These are phyloP conservation scores for Sungouiozyma ichnusensis DNA, from an alignment of 805 yeast genomes.

Conservation along the genomic window DNA sequence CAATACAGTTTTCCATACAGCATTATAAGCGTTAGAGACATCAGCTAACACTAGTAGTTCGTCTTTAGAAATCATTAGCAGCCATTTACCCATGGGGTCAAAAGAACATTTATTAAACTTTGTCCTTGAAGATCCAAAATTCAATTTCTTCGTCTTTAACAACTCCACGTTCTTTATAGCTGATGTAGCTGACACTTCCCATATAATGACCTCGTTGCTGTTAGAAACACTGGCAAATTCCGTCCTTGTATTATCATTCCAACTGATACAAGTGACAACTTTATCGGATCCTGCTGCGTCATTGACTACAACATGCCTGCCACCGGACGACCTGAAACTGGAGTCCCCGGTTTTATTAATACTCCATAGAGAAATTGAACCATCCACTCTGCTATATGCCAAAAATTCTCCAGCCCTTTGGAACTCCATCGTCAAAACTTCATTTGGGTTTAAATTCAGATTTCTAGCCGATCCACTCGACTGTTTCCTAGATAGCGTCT, in stretches of 20 bases:
- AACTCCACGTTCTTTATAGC: conserved; percentile 4
- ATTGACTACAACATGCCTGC: conserved; percentile 8
- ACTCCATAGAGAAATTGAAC: conserved; percentile 23
- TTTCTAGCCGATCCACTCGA: conserved; percentile 14
- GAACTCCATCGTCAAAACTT: conserved; percentile 17
- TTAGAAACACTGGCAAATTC: conserved; percentile 20
- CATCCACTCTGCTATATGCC: conserved; percentile 25
- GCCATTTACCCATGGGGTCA: conserved; percentile 37
- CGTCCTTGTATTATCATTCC: conserved; percentile 16
- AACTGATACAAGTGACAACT: conserved; percentile 15
- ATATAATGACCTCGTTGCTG: conserved; percentile 14
- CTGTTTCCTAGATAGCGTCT: conserved; percentile 9
- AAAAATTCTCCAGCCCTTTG: conserved; percentile 19
- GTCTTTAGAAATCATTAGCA: conserved; percentile 36
- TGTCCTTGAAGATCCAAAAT: conserved; percentile 5
- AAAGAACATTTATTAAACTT: conserved; percentile 24
- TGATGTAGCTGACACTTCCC: conserved; percentile 15
- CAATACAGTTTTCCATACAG: conserved; percentile 6
- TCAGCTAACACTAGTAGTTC: conserved; percentile 31
- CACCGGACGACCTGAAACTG: conserved; percentile 1
- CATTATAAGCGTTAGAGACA: conserved; percentile 12
- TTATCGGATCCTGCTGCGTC: conserved; percentile 15
- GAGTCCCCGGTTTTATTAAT: not conserved
- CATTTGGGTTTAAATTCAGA: conserved; percentile 11
- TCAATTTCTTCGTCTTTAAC: conserved; percentile 11